phyloP scores from a whole-genome alignment of 1,139 yeast species.

The Taiozyma sp. region DNA sequence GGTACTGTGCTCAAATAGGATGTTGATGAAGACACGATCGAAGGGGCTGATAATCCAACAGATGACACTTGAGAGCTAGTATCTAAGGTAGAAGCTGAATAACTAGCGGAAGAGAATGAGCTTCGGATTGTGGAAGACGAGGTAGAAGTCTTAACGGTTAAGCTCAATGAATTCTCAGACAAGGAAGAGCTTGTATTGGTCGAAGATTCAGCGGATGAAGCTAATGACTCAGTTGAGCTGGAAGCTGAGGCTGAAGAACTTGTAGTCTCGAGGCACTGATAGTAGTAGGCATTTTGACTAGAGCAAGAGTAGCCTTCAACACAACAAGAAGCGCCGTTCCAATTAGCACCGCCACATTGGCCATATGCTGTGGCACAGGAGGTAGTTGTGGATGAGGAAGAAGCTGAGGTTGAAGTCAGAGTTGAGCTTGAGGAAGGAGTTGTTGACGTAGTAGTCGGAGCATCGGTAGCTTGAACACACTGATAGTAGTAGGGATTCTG shows the following conservation, averaged over 20 bases:
- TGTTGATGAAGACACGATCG: background rate
- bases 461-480: conserved; percentile 2
- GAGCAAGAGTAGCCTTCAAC: background rate
- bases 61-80: background rate
- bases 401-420: background rate
- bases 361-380: background rate
- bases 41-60: background rate
- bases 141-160: background rate
- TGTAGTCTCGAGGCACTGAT: too few species aligned
- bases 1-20: background rate
- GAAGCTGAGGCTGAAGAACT: too few species aligned
- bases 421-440: background rate
- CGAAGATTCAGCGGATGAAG: background rate
- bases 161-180: background rate
- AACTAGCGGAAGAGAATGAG: background rate
- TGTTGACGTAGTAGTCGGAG: background rate
- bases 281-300: too few species aligned
- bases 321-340: background rate
- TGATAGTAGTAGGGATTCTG: conserved; percentile 11
- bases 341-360: background rate
- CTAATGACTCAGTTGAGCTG: background rate
- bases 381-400: background rate
- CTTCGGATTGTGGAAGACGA: background rate
- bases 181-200: background rate
- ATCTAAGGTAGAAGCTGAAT: background rate